Conservation (phyloP, 2,329 filamentous ascomycete genomes). For the Dactylellina leptospora region DNA sequence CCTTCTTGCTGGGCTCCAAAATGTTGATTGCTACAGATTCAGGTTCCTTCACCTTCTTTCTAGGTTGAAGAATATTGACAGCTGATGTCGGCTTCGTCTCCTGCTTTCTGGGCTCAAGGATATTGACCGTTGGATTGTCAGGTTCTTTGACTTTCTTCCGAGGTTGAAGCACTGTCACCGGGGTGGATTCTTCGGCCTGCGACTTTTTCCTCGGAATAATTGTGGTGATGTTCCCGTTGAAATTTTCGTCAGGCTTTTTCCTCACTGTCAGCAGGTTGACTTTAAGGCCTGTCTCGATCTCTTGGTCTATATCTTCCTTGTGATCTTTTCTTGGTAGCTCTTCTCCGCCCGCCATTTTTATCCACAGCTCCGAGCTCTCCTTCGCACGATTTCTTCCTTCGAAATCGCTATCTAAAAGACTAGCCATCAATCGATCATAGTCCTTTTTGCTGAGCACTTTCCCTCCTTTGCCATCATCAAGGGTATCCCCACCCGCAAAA, state of each 20-base stretch:
- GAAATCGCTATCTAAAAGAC: slow-evolving; percentile 62
- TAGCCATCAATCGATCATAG: slow-evolving; percentile 61
- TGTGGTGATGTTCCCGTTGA: not conserved
- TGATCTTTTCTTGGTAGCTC: slow-evolving; percentile 4
- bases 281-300: not conserved
- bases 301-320: not conserved
- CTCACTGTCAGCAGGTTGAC: slow-evolving; percentile 27
- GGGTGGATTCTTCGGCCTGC: slow-evolving; percentile 13
- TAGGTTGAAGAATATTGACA: slow-evolving; percentile 33
- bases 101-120: slow-evolving; percentile 27
- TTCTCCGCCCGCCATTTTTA: slow-evolving; percentile 59
- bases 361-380: slow-evolving; percentile 61
- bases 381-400: slow-evolving; percentile 60
- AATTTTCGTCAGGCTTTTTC: slow-evolving; percentile 13
- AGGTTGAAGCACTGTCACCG: slow-evolving; percentile 14
- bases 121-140: slow-evolving; percentile 1
- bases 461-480: slow-evolving; percentile 57
- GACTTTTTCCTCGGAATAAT: slow-evolving; percentile 31
- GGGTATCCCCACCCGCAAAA: slow-evolving; percentile 59
- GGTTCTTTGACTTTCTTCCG: slow-evolving; percentile 4
- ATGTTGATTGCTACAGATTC: slow-evolving; percentile 28
- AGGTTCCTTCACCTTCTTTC: slow-evolving; percentile 24
- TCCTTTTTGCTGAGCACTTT: slow-evolving; percentile 60
- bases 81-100: not conserved
- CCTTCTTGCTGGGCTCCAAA: slow-evolving; percentile 38